Conservation (phyloP, 2,329 filamentous ascomycete species). For the Acrocalymma vagum region DNA sequence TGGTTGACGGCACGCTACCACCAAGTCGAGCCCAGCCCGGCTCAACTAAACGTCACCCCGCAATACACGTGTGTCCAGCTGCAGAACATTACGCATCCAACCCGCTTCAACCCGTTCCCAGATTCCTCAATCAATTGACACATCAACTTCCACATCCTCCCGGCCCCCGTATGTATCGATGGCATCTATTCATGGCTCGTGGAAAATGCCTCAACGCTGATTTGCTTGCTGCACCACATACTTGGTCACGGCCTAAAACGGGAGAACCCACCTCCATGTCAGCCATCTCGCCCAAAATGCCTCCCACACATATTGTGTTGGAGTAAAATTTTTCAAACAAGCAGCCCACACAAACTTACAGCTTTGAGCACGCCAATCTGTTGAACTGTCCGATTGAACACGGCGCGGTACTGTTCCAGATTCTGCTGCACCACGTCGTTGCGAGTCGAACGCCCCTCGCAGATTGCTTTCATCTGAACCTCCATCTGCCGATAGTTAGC, state of each 20-base stretch:
- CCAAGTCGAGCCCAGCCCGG: not conserved
- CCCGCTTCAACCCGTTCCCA: constrained; percentile 5
- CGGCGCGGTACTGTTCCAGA: constrained; percentile 83
- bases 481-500: constrained; percentile 71
- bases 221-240: constrained; percentile 49
- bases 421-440: constrained; percentile 82
- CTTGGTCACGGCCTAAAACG: constrained; percentile 52
- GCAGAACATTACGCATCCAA: constrained; percentile 5
- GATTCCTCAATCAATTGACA: constrained; percentile 17
- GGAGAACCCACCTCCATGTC: constrained; percentile 17
- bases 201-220: constrained; percentile 42
- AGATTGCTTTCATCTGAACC: constrained; percentile 94
- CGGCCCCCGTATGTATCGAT: constrained; percentile 3
- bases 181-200: constrained; percentile 23
- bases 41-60: too few relatives aligned
- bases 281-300: constrained; percentile 20
- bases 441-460: constrained; percentile 81
- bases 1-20: too few relatives aligned
- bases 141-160: too few relatives aligned
- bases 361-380: constrained; percentile 71
- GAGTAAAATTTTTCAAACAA: constrained; percentile 18
- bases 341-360: too few relatives aligned
- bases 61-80: constrained; percentile 12
- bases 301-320: constrained; percentile 21
- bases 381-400: constrained; percentile 83